Evolutionary conservation across 1,284 basidiomycete species (phyloP).

Genomic region (Fomitopsis schrenkii): DNA sequence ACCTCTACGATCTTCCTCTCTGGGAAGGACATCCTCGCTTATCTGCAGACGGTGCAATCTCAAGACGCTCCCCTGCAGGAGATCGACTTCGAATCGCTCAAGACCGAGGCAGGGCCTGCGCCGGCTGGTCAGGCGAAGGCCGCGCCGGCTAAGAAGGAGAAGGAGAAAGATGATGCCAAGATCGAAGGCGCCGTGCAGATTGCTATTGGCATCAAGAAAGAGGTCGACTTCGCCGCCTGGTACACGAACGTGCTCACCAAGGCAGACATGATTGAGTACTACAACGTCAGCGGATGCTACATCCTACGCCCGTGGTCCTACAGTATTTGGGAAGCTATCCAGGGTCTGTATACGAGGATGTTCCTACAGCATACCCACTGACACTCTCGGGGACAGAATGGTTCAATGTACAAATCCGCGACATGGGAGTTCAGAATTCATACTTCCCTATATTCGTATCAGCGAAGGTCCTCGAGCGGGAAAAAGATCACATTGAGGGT

Average conservation of each 20-base stretch:
- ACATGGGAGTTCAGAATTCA: conserved; percentile 93
- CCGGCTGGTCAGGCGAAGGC: conserved; percentile 35
- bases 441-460: conserved; percentile 99
- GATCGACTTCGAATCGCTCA: conserved; percentile 70
- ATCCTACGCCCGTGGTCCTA: conserved; percentile 98
- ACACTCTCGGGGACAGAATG: conserved; percentile 52
- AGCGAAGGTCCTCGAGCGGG: conserved; percentile 86
- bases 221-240: conserved; percentile 91
- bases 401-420: conserved; percentile 93
- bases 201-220: conserved; percentile 92
- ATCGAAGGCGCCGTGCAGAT: conserved; percentile 89
- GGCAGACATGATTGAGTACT: conserved; percentile 99
- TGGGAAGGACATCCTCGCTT: conserved; percentile 69
- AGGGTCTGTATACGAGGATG: conserved; percentile 47
- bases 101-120: conserved; percentile 38
- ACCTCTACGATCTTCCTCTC: conserved; percentile 72
- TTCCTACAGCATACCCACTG: background rate
- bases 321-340: conserved; percentile 95
- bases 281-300: conserved; percentile 98
- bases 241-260: conserved; percentile 94
- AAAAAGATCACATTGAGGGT: conserved; percentile 99
- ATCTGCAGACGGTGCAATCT: conserved; percentile 70
- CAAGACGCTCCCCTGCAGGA: conserved; percentile 60
- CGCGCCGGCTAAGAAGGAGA: conserved; percentile 46
- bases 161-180: conserved; percentile 75